Percentiles rank a stretch among this genome's conserved stretches.
phyloP scores from a whole-genome alignment of 768 basidiomycete genomes.

The Boletellus emodensis region DNA sequence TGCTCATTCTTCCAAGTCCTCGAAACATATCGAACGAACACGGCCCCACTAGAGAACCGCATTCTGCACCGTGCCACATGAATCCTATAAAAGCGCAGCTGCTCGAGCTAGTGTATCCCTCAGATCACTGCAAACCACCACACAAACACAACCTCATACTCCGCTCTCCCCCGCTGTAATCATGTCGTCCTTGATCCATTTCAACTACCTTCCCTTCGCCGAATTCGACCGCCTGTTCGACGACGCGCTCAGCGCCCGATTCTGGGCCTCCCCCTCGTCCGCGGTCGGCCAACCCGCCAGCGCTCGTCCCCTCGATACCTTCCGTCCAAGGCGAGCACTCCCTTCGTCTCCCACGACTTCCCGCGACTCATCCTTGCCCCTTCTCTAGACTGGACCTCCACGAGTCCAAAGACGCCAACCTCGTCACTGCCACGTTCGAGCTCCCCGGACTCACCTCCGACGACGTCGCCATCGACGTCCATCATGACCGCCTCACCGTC shows the following conservation, averaged over 20 bases:
- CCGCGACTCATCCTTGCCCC: background rate
- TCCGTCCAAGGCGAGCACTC: slow-evolving; percentile 22
- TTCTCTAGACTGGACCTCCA: slow-evolving; percentile 42
- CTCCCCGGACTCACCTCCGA: slow-evolving; percentile 51
- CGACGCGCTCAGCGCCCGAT: slow-evolving; percentile 5
- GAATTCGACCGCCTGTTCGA: slow-evolving; percentile 8
- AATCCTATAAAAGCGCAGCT: too few relatives aligned
- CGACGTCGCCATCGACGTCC: slow-evolving; percentile 44
- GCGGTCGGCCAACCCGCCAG: background rate
- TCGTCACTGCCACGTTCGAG: slow-evolving; percentile 51
- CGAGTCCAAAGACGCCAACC: slow-evolving; percentile 39
- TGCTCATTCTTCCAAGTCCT: too few relatives aligned
- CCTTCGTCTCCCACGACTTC: too few relatives aligned
- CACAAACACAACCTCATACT: too few relatives aligned
- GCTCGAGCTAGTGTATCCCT: too few relatives aligned
- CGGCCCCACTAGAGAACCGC: too few relatives aligned
- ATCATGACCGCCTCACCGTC: slow-evolving; percentile 44
- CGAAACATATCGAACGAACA: too few relatives aligned
- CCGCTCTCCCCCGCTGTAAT: too few relatives aligned
- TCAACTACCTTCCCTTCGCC: background rate
- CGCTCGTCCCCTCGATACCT: background rate
- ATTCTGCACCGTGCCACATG: too few relatives aligned
- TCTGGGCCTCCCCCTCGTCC: background rate
- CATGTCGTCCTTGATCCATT: too few relatives aligned
- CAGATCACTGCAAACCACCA: too few relatives aligned